Percentiles rank a stretch among this genome's conserved stretches.
Evolutionary conservation across 768 basidiomycete genomes (phyloP).

Genomic region (Naganishia vishniacii): DNA sequence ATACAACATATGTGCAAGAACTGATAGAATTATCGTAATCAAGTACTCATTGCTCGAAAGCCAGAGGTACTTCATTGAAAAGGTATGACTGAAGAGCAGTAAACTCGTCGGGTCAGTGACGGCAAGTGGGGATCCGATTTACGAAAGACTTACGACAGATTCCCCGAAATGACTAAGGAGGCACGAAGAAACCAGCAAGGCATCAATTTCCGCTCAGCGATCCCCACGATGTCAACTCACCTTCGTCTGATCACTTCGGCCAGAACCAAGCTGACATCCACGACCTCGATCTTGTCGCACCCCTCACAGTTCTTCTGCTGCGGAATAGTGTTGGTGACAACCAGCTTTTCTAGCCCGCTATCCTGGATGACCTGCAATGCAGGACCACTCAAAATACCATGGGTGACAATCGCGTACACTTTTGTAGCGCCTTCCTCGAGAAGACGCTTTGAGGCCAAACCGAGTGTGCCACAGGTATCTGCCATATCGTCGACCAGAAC

Average conservation of each 20-base stretch:
- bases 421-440: conserved; percentile 81
- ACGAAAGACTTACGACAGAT: conserved; percentile 41
- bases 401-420: conserved; percentile 82
- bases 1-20: not conserved
- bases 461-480: conserved; percentile 85
- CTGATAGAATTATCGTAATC: not conserved
- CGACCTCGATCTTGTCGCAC: conserved; percentile 70
- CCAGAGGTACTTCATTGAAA: conserved; percentile 47
- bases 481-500: conserved; percentile 99
- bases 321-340: conserved; percentile 95
- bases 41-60: conserved; percentile 25
- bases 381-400: conserved; percentile 56
- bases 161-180: conserved; percentile 45
- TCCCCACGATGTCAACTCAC: not conserved
- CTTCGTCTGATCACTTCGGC: conserved; percentile 86
- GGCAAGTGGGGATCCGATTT: too few relatives aligned
- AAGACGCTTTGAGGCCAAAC: conserved; percentile 75
- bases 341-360: conserved; percentile 63
- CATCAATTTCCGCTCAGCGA: not conserved
- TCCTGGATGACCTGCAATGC: conserved; percentile 32
- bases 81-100: conserved; percentile 41
- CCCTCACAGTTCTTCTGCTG: conserved; percentile 60
- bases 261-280: conserved; percentile 86
- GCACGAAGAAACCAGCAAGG: not conserved
- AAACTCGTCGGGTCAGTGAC: not conserved